Evolutionary conservation across 2,329 filamentous ascomycete genomes (phyloP).

Genomic region (Furcasterigmium furcatum): DNA sequence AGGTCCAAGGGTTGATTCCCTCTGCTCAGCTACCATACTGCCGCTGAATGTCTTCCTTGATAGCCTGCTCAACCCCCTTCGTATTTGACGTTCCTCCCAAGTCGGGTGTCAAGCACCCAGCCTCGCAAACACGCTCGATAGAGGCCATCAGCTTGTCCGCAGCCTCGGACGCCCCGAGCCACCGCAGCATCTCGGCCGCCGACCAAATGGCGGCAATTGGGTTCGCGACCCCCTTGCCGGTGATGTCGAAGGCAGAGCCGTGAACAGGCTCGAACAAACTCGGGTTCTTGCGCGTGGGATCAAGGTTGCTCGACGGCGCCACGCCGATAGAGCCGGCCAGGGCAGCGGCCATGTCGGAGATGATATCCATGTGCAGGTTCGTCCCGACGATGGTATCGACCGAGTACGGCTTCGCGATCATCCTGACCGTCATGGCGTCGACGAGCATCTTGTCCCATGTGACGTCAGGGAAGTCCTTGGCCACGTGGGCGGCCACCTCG

Average conservation of each 20-base stretch:
- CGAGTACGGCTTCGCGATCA: slow-evolving; percentile 57
- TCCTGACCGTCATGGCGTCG: slow-evolving; percentile 63
- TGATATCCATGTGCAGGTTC: slow-evolving; percentile 62
- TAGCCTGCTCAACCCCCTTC: slow-evolving; percentile 28
- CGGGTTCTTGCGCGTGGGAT: slow-evolving; percentile 52
- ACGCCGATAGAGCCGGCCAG: slow-evolving; percentile 71
- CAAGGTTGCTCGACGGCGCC: slow-evolving; percentile 66
- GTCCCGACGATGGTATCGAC: slow-evolving; percentile 63
- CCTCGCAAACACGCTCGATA: slow-evolving; percentile 50
- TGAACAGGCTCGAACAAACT: slow-evolving; percentile 63
- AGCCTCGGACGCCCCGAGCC: slow-evolving; percentile 52
- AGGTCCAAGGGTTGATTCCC: no score
- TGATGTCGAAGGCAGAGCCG: slow-evolving; percentile 56
- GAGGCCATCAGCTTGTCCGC: slow-evolving; percentile 44
- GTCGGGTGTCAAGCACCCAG: slow-evolving; percentile 49
- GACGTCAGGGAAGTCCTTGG: slow-evolving; percentile 57
- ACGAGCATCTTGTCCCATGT: slow-evolving; percentile 64
- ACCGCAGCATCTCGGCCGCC: slow-evolving; percentile 53
- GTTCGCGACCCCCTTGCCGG: slow-evolving; percentile 53
- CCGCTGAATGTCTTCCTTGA: slow-evolving; percentile 13
- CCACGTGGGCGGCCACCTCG: slow-evolving; percentile 53
- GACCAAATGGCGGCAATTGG: slow-evolving; percentile 59
- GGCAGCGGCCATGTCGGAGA: slow-evolving; percentile 68
- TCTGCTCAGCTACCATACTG: slow-evolving; percentile 3
- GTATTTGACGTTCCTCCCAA: slow-evolving; percentile 43